Base-by-base conservation (phyloP, 2,329 filamentous ascomycete species). In the Pseudophaeomoniella oleicola region DNA sequence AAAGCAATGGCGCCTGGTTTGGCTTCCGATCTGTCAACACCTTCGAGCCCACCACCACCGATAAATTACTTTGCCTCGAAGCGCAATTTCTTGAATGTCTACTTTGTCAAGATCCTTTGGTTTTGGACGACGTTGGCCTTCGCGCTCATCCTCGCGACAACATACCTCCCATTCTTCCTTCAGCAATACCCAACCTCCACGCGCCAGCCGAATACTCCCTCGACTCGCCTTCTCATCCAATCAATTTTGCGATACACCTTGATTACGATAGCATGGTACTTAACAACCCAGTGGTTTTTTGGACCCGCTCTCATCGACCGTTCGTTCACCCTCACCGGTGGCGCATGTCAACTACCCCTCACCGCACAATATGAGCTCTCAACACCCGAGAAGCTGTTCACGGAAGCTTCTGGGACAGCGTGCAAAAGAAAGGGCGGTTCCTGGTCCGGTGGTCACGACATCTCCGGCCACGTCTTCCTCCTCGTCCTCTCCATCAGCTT, bases 51-150 rank as follows among this genome's bases (percentile, higher is more conserved):
- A 33, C 50, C 57, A 2, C 9, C 22, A 9, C 22, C 22, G 6
- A 52, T 58, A 37, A 65, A 64, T 54, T 98, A 96, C 66, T 98
- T 98, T 56, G 88, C 90, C 33, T 80, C 80, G 49, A 98, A 98
- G 61, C 71, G 76, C 56, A 98, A 98, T 62, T 49, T 94, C 36
- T 81, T 96, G 71, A 98, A 98, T 55, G 59, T 81, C 33, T 72
- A 86, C 50, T 98, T 96, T 53, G 90, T 98, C 51, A 98, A 98
- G 67, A 69, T 82, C 37, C 88, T 88, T 42, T 98, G 90, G 90
- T 72, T 78, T 35, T 98, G 90, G 90, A 77, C 84, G 18, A 86
- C 82, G 0, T 54, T 73, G 6, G 78, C 83, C 1, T 87, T 94
- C 50, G 57, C 72, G 12, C 84, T 94, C 42, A 56, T 82, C 4